Conservation (phyloP, 176 grass and related monocot genomes). For the Eragrostis nindensis region DNA sequence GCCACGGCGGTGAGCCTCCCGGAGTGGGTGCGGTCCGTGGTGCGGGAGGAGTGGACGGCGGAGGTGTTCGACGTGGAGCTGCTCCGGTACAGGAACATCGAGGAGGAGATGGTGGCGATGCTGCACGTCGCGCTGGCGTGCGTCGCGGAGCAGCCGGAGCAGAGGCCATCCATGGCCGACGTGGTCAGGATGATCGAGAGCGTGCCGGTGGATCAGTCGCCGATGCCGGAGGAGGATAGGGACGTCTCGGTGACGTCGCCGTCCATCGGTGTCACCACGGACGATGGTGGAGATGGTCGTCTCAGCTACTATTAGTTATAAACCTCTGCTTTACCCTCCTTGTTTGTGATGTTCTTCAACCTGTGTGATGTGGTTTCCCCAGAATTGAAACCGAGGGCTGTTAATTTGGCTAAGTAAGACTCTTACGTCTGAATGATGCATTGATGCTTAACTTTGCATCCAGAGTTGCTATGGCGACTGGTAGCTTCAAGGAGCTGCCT, state of each 20-base stretch:
- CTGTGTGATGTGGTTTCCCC: background rate
- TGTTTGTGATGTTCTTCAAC: background rate
- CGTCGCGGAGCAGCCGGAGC: constrained; percentile 37
- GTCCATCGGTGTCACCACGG: constrained; percentile 54
- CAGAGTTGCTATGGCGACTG: too few relatives aligned
- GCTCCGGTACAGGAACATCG: constrained; percentile 55
- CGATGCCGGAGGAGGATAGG: constrained; percentile 49
- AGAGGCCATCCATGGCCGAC: constrained; percentile 58
- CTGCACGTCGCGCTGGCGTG: constrained; percentile 62
- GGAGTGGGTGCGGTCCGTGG: constrained; percentile 69
- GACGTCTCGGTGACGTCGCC: constrained; percentile 49
- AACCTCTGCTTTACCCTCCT: constrained; percentile 18
- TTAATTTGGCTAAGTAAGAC: background rate
- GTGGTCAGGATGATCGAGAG: constrained; percentile 84
- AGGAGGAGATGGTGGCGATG: constrained; percentile 67
- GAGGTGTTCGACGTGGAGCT: constrained; percentile 79
- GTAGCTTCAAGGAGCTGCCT: too few relatives aligned
- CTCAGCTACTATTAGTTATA: constrained; percentile 62
- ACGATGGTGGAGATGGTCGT: constrained; percentile 48
- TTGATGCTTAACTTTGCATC: too few relatives aligned
- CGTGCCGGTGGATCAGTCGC: constrained; percentile 62
- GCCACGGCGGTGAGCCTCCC: background rate
- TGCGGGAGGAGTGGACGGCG: constrained; percentile 67
- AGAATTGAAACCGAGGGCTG: background rate
- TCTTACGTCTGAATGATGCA: too few relatives aligned